phyloP scores from a whole-genome alignment of 2,329 filamentous ascomycete genomes.

The Stromatinia cepivora region DNA sequence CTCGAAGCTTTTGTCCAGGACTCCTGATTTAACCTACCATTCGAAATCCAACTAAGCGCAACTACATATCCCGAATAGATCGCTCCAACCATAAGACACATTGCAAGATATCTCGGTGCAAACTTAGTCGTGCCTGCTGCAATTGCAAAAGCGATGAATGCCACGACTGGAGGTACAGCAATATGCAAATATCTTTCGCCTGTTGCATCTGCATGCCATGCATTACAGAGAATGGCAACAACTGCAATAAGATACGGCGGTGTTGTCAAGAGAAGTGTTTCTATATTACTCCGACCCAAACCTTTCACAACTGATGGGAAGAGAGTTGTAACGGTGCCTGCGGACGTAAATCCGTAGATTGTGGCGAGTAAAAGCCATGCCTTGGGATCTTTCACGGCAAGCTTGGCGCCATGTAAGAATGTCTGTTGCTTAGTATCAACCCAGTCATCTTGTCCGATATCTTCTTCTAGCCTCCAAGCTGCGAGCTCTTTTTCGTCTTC shows the following conservation, averaged over 20 bases:
- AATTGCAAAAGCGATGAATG: conserved; percentile 30
- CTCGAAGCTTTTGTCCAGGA: background rate
- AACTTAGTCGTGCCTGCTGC: conserved; percentile 26
- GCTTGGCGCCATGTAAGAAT: conserved; percentile 18
- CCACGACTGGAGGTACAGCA: conserved; percentile 27
- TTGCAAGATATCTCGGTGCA: conserved; percentile 30
- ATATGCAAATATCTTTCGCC: conserved; percentile 30
- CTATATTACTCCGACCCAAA: background rate
- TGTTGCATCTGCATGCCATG: conserved; percentile 25
- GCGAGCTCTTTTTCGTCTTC: conserved; percentile 49
- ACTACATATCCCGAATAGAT: conserved; percentile 44
- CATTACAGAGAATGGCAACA: conserved; percentile 25
- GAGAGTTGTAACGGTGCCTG: conserved; percentile 37
- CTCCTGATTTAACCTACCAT: conserved; percentile 38
- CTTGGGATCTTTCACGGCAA: conserved; percentile 18
- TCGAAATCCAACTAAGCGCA: conserved; percentile 69
- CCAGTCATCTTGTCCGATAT: conserved; percentile 24
- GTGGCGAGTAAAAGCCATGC: conserved; percentile 21
- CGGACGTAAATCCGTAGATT: conserved; percentile 23
- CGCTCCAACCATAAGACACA: conserved; percentile 20
- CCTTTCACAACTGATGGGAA: conserved; percentile 30
- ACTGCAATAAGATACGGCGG: conserved; percentile 33
- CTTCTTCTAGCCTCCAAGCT: conserved; percentile 25
- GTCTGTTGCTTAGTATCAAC: conserved; percentile 21
- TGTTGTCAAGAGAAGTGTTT: conserved; percentile 23